Evolutionary conservation across 2,329 filamentous ascomycete species (phyloP).

Genomic region (Monosporascus sp.): DNA sequence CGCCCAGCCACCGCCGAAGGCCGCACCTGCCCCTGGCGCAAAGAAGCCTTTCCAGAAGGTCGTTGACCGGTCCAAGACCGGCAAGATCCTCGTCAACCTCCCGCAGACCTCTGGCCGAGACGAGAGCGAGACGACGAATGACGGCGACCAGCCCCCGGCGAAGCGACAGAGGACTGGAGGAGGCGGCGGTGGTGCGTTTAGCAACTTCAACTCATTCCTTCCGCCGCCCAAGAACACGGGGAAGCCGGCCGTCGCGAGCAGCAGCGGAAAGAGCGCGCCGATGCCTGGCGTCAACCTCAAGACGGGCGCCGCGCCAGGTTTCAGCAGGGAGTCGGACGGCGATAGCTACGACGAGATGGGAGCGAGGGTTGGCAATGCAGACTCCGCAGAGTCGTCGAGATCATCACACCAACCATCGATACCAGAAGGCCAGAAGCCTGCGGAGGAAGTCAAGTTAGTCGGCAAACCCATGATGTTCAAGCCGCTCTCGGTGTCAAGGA

Average conservation of each 20-base stretch:
- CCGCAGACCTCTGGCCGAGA: conserved; percentile 45
- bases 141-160: conserved; percentile 53
- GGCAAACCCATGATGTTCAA: conserved; percentile 85
- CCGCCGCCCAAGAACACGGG: conserved; percentile 69
- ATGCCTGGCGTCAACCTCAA: conserved; percentile 65
- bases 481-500: conserved; percentile 77
- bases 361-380: conserved; percentile 14
- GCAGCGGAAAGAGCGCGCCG: conserved; percentile 32
- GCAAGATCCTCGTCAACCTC: conserved; percentile 79
- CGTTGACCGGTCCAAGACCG: conserved; percentile 72
- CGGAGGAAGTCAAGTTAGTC: conserved; percentile 61
- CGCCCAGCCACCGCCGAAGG: conserved; percentile 36
- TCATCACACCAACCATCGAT: conserved; percentile 41
- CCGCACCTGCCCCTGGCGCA: conserved; percentile 22
- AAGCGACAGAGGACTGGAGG: conserved; percentile 60
- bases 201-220: conserved; percentile 80
- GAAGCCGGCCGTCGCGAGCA: conserved; percentile 27
- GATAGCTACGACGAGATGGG: conserved; percentile 17
- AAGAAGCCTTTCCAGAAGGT: conserved; percentile 72
- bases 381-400: conserved; percentile 33
- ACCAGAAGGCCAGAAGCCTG: conserved; percentile 50
- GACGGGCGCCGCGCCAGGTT: conserved; percentile 78
- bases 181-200: conserved; percentile 54
- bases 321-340: conserved; percentile 54
- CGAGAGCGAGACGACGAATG: conserved; percentile 23